These are phyloP conservation scores for Endogone sp. DNA, from an alignment of 192 early-diverging fungal species.

Conservation along the genomic window DNA sequence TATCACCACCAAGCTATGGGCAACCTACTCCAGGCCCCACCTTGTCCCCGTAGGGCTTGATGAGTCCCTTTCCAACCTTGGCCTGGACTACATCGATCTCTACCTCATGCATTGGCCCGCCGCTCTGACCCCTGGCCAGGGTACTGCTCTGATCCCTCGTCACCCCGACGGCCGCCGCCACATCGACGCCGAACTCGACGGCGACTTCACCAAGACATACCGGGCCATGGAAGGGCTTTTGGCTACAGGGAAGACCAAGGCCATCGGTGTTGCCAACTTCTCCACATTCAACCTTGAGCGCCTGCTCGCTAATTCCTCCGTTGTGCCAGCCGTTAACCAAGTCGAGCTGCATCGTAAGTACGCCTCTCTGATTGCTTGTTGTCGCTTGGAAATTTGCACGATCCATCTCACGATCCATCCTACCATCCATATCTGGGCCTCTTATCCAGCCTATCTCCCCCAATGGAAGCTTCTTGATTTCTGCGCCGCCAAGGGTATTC, in stretches of 20 bases:
- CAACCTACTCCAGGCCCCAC: slow-evolving; percentile 47
- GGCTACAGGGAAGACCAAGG: slow-evolving; percentile 61
- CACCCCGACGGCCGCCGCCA: slow-evolving; percentile 27
- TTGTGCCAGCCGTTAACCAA: slow-evolving; percentile 83
- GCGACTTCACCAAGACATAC: slow-evolving; percentile 73
- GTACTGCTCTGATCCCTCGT: slow-evolving; percentile 16
- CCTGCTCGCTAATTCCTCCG: slow-evolving; percentile 50
- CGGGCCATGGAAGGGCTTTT: slow-evolving; percentile 76
- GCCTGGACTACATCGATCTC: slow-evolving; percentile 77
- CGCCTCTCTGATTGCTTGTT: too few species aligned
- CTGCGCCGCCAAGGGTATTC: slow-evolving; percentile 66
- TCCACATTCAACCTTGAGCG: slow-evolving; percentile 57
- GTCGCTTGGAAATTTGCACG: too few species aligned
- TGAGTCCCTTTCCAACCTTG: slow-evolving; percentile 64
- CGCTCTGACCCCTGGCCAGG: slow-evolving; percentile 24
- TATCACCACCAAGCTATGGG: slow-evolving; percentile 68
- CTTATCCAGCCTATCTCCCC: slow-evolving; percentile 19
- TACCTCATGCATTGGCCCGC: slow-evolving; percentile 52
- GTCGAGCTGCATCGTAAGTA: slow-evolving; percentile 77
- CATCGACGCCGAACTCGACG: slow-evolving; percentile 29
- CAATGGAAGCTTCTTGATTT: slow-evolving; percentile 69
- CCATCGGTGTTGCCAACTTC: slow-evolving; percentile 89
- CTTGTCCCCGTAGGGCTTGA: slow-evolving; percentile 58
- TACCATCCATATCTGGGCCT: slow-evolving; percentile 3
- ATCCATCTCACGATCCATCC: slow-evolving; percentile 1